Base-by-base conservation (phyloP, 345 rosid species). In the Eucalyptus caleyi region DNA sequence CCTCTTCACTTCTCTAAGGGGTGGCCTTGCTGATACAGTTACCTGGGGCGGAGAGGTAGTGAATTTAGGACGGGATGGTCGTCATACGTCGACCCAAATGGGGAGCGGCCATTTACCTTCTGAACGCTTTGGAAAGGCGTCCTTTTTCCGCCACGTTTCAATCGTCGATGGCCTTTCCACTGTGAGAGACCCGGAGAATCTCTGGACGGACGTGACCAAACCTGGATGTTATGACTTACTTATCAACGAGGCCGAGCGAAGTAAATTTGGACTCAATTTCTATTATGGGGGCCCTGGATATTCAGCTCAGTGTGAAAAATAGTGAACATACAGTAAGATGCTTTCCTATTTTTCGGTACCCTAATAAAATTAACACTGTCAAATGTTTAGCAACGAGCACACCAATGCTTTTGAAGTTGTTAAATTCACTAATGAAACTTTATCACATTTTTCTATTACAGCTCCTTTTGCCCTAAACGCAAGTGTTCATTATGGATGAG, bases 121-220 rank as follows among this genome's bases (percentile, higher is more conserved):
- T 16, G 9, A 51, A 16, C 4, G 54, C 54, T 16, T 2, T 6
- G 54, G 54, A 51, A 51, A 51, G 54, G 21, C 54, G 54, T 6
- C 54, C 54, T 51, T 51, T 51, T 51, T 51, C 54, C 54, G 54
- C 54, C 21, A 51, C 1, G 54, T 51, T 51, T 51, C 54, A 51
- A 51, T 51, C 54, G 54, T 51, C 21, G 9, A 51, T 21, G 54
- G 8, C 8, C 8, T 3, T 51, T 51, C 21, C 54, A 3, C 8
- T 51, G 54, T 3, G 54, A 51, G 54, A 51, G 54, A 51, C 21
- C 21, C 54, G 54, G 9, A 51, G 54, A 51, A 51, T 51, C 54
- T 51, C 54, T 0, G 0, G 21, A 51, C 0, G 54, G 0, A 16
- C 1, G 54, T 51, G 54, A 16, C 54, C 1, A 51, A 51, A 16